phyloP scores from a whole-genome alignment of 2,329 filamentous ascomycete species.

The Diaporthe longicolla region DNA sequence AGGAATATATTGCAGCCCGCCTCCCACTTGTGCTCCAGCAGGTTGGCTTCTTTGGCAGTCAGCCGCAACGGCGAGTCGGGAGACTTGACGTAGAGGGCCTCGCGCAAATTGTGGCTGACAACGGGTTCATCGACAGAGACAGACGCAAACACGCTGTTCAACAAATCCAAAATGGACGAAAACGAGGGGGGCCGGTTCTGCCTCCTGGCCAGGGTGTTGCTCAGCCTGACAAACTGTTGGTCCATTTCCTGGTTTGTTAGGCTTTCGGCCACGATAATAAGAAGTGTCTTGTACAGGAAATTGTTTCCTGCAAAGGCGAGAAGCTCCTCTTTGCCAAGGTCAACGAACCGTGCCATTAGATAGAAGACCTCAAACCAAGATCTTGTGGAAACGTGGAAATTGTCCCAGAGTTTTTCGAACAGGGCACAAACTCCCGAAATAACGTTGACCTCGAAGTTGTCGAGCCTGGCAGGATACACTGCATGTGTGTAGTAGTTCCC shows the following conservation, averaged over 20 bases:
- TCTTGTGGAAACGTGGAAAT: slow-evolving; percentile 72
- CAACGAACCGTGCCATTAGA: slow-evolving; percentile 76
- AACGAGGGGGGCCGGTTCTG: slow-evolving; percentile 68
- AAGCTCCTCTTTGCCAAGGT: slow-evolving; percentile 71
- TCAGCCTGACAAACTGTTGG: slow-evolving; percentile 68
- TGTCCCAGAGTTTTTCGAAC: slow-evolving; percentile 71
- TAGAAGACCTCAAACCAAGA: slow-evolving; percentile 85
- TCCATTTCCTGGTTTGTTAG: slow-evolving; percentile 61
- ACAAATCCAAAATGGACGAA: slow-evolving; percentile 62
- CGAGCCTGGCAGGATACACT: neutral
- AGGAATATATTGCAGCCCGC: slow-evolving; percentile 66
- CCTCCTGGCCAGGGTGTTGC: slow-evolving; percentile 66
- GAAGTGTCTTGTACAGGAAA: slow-evolving; percentile 71
- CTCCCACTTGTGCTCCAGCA: slow-evolving; percentile 46
- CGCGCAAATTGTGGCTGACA: slow-evolving; percentile 44
- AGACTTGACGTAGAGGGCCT: slow-evolving; percentile 57
- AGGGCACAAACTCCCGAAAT: slow-evolving; percentile 59
- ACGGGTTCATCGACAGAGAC: slow-evolving; percentile 49
- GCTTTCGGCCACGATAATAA: slow-evolving; percentile 73
- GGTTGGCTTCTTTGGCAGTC: slow-evolving; percentile 41
- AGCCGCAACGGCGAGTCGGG: slow-evolving; percentile 46
- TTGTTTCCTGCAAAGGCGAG: slow-evolving; percentile 71
- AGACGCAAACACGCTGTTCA: slow-evolving; percentile 62
- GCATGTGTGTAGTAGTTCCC: slow-evolving; percentile 59
- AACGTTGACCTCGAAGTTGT: slow-evolving; percentile 53